Evolutionary conservation across 371 early-diverging fungal genomes (phyloP).

Genomic region (Mucor saturninus): DNA sequence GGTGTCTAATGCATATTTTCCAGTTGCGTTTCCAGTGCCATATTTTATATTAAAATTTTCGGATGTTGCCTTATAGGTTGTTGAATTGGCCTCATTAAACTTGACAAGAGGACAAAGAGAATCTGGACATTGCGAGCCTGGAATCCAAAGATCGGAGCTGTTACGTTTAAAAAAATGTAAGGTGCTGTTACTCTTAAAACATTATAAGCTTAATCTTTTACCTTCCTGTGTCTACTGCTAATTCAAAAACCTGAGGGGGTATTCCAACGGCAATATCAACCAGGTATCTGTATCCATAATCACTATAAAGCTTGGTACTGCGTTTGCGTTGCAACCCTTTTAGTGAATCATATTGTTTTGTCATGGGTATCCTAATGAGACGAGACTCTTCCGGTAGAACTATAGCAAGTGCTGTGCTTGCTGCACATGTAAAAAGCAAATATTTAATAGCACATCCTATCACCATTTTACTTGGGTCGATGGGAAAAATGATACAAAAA

Average conservation of each 20-base stretch:
- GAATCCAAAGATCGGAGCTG: slow-evolving; percentile 51
- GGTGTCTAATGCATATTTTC: slow-evolving; percentile 36
- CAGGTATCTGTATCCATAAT: slow-evolving; percentile 28
- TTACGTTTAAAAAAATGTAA: not conserved
- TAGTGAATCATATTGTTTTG: not conserved
- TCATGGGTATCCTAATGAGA: slow-evolving; percentile 12
- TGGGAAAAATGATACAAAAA: too few relatives aligned
- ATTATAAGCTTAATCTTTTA: not conserved
- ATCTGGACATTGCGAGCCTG: slow-evolving; percentile 31
- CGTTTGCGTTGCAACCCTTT: slow-evolving; percentile 4
- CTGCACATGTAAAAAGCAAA: not conserved
- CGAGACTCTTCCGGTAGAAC: not conserved
- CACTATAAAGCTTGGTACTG: slow-evolving; percentile 26
- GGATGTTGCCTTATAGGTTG: slow-evolving; percentile 26
- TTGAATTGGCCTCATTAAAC: slow-evolving; percentile 37
- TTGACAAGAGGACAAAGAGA: slow-evolving; percentile 34
- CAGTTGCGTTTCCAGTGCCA: slow-evolving; percentile 42
- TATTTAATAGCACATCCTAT: not conserved
- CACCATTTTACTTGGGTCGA: too few relatives aligned
- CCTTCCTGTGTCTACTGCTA: slow-evolving; percentile 49
- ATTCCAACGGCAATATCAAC: slow-evolving; percentile 38
- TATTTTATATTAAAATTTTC: slow-evolving; percentile 34
- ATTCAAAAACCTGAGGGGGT: slow-evolving; percentile 39
- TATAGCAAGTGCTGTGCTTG: not conserved
- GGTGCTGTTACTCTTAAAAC: not conserved